phyloP scores from a whole-genome alignment of 2,329 filamentous ascomycete genomes.

The Stylonectria norvegica region DNA sequence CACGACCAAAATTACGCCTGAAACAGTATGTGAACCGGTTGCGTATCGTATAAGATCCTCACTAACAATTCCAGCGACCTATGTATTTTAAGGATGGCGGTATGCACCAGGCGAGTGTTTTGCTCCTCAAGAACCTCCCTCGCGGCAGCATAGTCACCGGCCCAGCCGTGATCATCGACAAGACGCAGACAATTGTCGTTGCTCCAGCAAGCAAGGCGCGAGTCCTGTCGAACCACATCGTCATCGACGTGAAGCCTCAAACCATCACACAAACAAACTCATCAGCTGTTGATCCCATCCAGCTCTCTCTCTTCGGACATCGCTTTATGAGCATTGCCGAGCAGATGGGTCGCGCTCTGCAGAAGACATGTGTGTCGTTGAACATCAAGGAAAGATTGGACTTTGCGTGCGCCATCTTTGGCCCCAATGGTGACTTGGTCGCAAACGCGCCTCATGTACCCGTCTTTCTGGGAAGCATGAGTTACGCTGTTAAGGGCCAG shows the following conservation, averaged over 20 bases:
- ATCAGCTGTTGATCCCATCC: constrained; percentile 59
- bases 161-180: constrained; percentile 66
- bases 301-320: constrained; percentile 70
- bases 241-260: constrained; percentile 6
- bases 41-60: not conserved
- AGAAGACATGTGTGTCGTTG: constrained; percentile 70
- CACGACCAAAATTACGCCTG: not conserved
- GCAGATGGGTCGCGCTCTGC: constrained; percentile 71
- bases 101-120: no score
- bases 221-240: constrained; percentile 28
- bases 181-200: constrained; percentile 70
- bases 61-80: no score
- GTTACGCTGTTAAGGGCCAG: constrained; percentile 68
- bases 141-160: constrained; percentile 34
- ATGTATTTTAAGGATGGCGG: constrained; percentile 9
- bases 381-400: constrained; percentile 79
- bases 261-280: constrained; percentile 27
- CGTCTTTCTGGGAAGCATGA: constrained; percentile 75
- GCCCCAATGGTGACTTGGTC: constrained; percentile 66
- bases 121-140: constrained; percentile 8
- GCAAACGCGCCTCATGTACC: constrained; percentile 74
- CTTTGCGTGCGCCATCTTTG: constrained; percentile 74
- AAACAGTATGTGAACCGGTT: not conserved
- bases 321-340: constrained; percentile 79
- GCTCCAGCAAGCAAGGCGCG: constrained; percentile 36